Conservation (phyloP, 441 rosid species). For the Pelargonium cotyledonis region DNA sequence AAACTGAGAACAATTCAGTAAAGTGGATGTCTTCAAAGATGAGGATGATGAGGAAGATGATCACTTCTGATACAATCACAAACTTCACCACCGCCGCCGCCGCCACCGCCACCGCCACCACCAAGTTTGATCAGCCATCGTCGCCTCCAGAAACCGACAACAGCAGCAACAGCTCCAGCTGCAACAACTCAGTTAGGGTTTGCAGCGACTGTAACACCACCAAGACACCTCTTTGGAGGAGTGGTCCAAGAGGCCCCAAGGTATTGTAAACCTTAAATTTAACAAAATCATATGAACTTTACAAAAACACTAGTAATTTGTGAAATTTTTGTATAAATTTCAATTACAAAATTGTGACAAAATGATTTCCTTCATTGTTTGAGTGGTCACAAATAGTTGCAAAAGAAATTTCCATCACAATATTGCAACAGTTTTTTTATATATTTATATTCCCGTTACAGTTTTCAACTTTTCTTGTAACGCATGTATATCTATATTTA, state of each 20-base stretch:
- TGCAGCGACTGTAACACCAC: constrained; percentile 88
- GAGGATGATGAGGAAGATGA: constrained; percentile 77
- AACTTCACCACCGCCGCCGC: too few relatives aligned
- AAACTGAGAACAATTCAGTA: constrained; percentile 23
- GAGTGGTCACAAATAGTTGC: too few relatives aligned
- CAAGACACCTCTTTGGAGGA: constrained; percentile 96
- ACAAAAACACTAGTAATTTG: too few relatives aligned
- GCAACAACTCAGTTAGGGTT: constrained; percentile 63
- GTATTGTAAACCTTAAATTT: constrained; percentile 20
- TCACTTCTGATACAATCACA: constrained; percentile 22
- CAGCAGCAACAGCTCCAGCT: constrained; percentile 29
- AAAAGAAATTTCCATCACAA: too few relatives aligned
- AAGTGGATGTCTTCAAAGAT: constrained; percentile 86
- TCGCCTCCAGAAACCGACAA: constrained; percentile 24
- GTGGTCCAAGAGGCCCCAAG: constrained; percentile 96
- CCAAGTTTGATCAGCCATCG: constrained; percentile 9
- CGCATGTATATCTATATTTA: too few relatives aligned
- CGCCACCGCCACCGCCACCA: neutral
- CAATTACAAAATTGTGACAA: too few relatives aligned
- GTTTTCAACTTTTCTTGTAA: too few relatives aligned
- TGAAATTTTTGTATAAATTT: too few relatives aligned
- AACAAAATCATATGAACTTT: neutral
- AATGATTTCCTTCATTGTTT: too few relatives aligned
- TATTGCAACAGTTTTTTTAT: too few relatives aligned
- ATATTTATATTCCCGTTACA: too few relatives aligned